Base-by-base conservation (phyloP, 2,329 filamentous ascomycete species). In the Leptosphaerulina australis region DNA sequence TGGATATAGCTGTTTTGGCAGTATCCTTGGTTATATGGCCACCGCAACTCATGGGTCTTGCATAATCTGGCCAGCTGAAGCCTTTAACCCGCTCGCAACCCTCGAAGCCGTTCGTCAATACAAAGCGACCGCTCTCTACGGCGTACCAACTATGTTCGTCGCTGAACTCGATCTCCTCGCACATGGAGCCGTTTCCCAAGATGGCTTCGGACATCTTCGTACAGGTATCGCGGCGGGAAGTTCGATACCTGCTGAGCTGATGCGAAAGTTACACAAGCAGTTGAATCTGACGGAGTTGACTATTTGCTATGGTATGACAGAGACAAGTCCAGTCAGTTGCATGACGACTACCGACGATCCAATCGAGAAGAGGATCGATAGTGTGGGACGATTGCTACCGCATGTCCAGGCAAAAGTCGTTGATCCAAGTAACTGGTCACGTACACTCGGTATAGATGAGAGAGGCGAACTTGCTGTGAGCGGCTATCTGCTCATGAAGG, bases 291-390 rank as follows among this genome's bases (percentile, higher is more conserved):
- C 81, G 0, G 88, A 96, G 47, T 76, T 97, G 17, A 93, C 92
- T 0, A 97, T 96, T 57, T 96, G 92, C 78, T 97, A 97, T 72
- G 92, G 92, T 54, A 96, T 96, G 91, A 97, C 92, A 1, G 92
- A 97, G 74, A 97, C 92, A 1, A 82, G 80, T 38, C 88, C 88
- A 30, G 88, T 90, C 3, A 73, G 67, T 36, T 84, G 83, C 57
- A 96, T 96, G 91, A 96, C 92, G 0, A 79, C 84, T 0, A 92
- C 90, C 0, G 74, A 82, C 14, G 91, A 96, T 67, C 85, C 90
- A 0, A 77, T 90, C 2, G 81, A 81, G 28, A 88, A 88, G 72
- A 81, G 91, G 30, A 88, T 90, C 41, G 80, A 83, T 29, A 88
- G 83, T 3, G 90, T 97, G 1, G 94, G 94, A 2, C 79, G 81